Evolutionary conservation across 805 yeast genomes (phyloP).

Genomic region (Saturnispora zaruensis): DNA sequence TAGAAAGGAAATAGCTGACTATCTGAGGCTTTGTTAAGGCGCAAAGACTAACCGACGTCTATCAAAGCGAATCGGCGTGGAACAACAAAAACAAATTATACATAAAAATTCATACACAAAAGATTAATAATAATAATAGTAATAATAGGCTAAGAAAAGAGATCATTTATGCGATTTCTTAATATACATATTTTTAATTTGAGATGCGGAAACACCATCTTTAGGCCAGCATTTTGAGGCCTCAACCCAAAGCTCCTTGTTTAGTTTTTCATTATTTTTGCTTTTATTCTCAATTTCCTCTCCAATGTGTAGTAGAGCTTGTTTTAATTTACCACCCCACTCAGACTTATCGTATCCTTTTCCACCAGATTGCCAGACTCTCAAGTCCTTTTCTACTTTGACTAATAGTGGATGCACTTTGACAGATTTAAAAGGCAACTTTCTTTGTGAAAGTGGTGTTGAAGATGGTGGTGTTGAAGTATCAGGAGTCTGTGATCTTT

Average conservation of each 20-base stretch:
- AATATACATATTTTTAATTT: slow-evolving; percentile 27
- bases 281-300: slow-evolving; percentile 25
- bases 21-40: background rate
- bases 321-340: slow-evolving; percentile 26
- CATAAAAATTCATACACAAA: background rate
- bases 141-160: background rate
- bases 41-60: background rate
- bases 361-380: slow-evolving; percentile 27
- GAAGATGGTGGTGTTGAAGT: slow-evolving; percentile 6
- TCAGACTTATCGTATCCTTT: slow-evolving; percentile 26
- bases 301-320: slow-evolving; percentile 25
- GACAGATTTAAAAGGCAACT: slow-evolving; percentile 5
- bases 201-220: slow-evolving; percentile 24
- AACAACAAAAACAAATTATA: background rate
- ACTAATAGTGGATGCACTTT: slow-evolving; percentile 19
- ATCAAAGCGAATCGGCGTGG: background rate
- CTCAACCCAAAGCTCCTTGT: slow-evolving; percentile 24
- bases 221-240: slow-evolving; percentile 30
- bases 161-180: slow-evolving; percentile 17
- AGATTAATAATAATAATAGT: background rate
- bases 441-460: slow-evolving; percentile 5
- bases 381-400: slow-evolving; percentile 24
- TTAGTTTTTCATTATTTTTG: slow-evolving; percentile 15
- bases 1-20: background rate
- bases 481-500: slow-evolving; percentile 21